Base-by-base conservation (phyloP, 176 grass and related monocot genomes). In the Thalia dealbata region DNA sequence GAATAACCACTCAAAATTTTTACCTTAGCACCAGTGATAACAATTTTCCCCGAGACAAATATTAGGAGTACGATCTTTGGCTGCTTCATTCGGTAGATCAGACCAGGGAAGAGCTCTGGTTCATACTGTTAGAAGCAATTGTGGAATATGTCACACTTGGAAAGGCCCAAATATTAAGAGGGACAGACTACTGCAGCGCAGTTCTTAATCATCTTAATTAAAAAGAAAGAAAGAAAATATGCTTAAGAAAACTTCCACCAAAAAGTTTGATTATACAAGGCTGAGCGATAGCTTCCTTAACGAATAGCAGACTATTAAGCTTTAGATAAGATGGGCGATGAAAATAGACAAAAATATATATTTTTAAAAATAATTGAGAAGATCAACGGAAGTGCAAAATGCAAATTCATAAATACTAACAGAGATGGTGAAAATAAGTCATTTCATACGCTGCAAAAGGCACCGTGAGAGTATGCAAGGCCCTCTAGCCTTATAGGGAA, bases 401-500 rank as follows among this genome's bases (percentile, higher is more conserved):
- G 21, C 54, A 58, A 23, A 58, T 58, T 16, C 26, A 28, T 3
- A 30, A 63, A 28, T 28, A 3, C 23, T 28, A 28, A 16, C 11
- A 45, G 3, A 12, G 65, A 42, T 25, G 6, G 12, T 15, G 7
- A 7, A 0, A 8, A 55, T 6, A 72, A 7, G 23, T 72, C 13
- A 52, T 10, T 65, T 32, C 95, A 28, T 86, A 99, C 95, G 73
- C 95, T 93, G 41, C 87, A 99, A 79, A 99, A 99, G 76, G 90
- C 95, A 70, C 95, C 90, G 45, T 99, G 95, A 64, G 95, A 93
- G 84, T 99, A 93, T 22, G 87, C 90, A 88, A 99, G 95, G 11
- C 90, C 95, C 78, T 99, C 95, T 30, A 99, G 95, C 64, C 90
- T 86, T 64, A 95, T 99, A 25, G 90, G 87, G 83, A 99, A 99